Evolutionary conservation across 768 basidiomycete species (phyloP).

Genomic region (Lyophyllum semitale): DNA sequence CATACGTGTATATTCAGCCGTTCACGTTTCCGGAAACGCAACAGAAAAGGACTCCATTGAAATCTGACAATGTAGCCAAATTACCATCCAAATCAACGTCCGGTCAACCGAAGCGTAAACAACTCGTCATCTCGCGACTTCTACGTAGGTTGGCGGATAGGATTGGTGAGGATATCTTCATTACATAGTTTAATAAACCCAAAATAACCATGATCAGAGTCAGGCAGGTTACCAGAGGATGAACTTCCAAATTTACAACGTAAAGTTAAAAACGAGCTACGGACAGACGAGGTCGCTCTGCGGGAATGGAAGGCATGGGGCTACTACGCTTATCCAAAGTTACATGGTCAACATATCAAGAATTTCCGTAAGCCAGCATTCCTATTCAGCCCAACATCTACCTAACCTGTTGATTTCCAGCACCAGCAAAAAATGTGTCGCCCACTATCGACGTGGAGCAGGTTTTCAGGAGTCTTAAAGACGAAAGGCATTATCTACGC

Average conservation of each 20-base stretch:
- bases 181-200: background rate
- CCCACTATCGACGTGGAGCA: slow-evolving; percentile 27
- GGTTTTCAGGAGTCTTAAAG: slow-evolving; percentile 33
- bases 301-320: slow-evolving; percentile 57
- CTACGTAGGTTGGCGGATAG: slow-evolving; percentile 8
- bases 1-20: slow-evolving; percentile 20
- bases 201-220: background rate
- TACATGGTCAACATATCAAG: slow-evolving; percentile 38
- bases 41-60: background rate
- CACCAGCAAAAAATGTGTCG: slow-evolving; percentile 23
- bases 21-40: background rate
- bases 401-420: slow-evolving; percentile 2
- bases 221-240: background rate
- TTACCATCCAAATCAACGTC: background rate
- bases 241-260: background rate
- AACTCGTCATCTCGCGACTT: background rate
- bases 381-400: background rate
- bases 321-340: slow-evolving; percentile 50
- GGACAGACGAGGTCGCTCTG: background rate
- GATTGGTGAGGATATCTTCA: slow-evolving; percentile 3
- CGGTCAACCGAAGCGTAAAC: background rate
- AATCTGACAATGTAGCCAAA: background rate
- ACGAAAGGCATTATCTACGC: slow-evolving; percentile 30
- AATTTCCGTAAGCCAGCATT: slow-evolving; percentile 44
- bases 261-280: background rate